Percentiles rank a stretch among this genome's conserved stretches.
Evolutionary conservation across 148 eudicot species (phyloP).

Genomic region (Fagopyrum homotropicum): DNA sequence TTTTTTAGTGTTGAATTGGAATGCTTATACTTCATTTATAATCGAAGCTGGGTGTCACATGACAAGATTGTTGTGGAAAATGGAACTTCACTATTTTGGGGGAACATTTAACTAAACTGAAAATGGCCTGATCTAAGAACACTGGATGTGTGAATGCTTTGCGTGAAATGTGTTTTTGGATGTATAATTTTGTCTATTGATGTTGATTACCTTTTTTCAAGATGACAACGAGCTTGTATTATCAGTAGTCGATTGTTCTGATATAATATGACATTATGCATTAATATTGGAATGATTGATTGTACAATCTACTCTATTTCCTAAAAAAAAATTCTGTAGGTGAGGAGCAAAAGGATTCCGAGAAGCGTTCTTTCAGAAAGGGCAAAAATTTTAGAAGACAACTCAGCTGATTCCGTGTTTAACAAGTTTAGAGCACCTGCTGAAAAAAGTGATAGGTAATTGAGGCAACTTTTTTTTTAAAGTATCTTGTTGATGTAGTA

Average conservation of each 20-base stretch:
- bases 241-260: no score
- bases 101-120: background rate
- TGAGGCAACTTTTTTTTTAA: constrained; percentile 14
- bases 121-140: background rate
- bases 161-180: background rate
- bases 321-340: constrained; percentile 26
- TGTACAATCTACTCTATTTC: no score
- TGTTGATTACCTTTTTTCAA: background rate
- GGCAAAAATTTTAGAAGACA: constrained; percentile 52
- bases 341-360: constrained; percentile 39
- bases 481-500: background rate
- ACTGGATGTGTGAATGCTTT: background rate
- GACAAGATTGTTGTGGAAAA: background rate
- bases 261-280: no score
- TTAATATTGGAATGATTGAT: no score
- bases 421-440: constrained; percentile 46
- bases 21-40: background rate
- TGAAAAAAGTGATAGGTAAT: constrained; percentile 56
- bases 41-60: background rate
- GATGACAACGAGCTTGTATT: background rate
- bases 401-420: constrained; percentile 54
- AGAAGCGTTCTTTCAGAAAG: constrained; percentile 52
- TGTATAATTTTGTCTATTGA: background rate
- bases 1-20: background rate
- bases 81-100: background rate